Evolutionary conservation across 495 filamentous ascomycete species (phyloP).

Genomic region (Penicillium paradoxum): DNA sequence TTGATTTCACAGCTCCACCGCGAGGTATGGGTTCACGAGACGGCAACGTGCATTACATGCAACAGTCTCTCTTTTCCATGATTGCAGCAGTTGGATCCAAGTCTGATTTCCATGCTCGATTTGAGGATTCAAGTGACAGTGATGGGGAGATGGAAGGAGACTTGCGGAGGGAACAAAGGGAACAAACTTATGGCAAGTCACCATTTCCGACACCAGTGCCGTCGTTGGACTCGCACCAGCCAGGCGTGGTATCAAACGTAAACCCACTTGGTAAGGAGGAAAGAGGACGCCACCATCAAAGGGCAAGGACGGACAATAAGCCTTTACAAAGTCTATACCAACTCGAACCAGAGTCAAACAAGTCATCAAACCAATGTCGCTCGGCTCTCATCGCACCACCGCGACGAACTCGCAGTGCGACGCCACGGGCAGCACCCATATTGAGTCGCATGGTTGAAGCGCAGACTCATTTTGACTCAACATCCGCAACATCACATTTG

Average conservation of each 20-base stretch:
- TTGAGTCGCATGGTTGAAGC: constrained; percentile 82
- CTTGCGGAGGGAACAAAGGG: constrained; percentile 4
- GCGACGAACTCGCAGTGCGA: constrained; percentile 35
- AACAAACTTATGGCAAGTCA: constrained; percentile 1
- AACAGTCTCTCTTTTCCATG: constrained; percentile 91
- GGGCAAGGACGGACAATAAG: constrained; percentile 56
- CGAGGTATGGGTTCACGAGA: constrained; percentile 32
- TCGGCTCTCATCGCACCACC: constrained; percentile 14
- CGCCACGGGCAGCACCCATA: constrained; percentile 58
- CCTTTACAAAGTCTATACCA: constrained; percentile 56
- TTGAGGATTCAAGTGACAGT: constrained; percentile 80
- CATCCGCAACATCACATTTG: constrained; percentile 17
- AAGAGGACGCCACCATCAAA: constrained; percentile 45
- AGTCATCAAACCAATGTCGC: constrained; percentile 17
- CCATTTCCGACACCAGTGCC: constrained; percentile 7
- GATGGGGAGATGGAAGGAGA: constrained; percentile 51
- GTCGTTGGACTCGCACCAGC: constrained; percentile 3
- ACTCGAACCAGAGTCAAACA: constrained; percentile 37
- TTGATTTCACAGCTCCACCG: constrained; percentile 66
- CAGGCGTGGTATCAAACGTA: neutral
- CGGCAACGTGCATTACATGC: constrained; percentile 61
- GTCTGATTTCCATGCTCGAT: constrained; percentile 72
- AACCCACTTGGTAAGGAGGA: constrained; percentile 13
- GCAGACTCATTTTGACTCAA: constrained; percentile 56
- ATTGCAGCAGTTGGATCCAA: constrained; percentile 85